Evolutionary conservation across 2,329 filamentous ascomycete species (phyloP).

Genomic region (Trichophyton simii): DNA sequence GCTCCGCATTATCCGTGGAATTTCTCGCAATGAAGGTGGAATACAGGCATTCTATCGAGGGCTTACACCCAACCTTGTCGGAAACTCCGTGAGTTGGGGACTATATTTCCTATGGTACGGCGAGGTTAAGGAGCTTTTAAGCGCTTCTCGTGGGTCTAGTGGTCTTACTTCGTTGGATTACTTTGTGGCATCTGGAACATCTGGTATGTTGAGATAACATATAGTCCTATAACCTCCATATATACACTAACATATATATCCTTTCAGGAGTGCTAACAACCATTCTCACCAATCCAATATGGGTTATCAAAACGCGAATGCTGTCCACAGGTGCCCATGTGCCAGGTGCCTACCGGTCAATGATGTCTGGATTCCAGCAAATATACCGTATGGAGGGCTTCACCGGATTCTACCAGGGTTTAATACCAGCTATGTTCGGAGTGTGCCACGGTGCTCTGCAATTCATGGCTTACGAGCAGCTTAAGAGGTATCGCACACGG

Average conservation of each 20-base stretch:
- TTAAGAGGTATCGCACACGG: constrained; percentile 50
- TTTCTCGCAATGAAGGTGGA: constrained; percentile 43
- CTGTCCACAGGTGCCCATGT: constrained; percentile 64
- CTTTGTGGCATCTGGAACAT: constrained; percentile 59
- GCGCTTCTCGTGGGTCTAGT: constrained; percentile 24
- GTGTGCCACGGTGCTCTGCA: constrained; percentile 89
- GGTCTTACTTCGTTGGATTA: constrained; percentile 56
- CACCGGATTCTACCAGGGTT: constrained; percentile 73
- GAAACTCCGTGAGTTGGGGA: constrained; percentile 82
- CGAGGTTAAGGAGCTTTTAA: constrained; percentile 45
- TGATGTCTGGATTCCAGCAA: constrained; percentile 55
- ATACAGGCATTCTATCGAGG: constrained; percentile 72
- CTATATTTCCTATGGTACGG: constrained; percentile 75
- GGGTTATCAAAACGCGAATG: constrained; percentile 98
- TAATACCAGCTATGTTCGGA: constrained; percentile 70
- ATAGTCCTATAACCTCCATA: background rate
- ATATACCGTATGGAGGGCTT: constrained; percentile 61
- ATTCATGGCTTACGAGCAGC: constrained; percentile 82
- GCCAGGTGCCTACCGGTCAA: constrained; percentile 67
- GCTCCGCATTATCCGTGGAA: constrained; percentile 40
- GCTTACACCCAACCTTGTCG: constrained; percentile 76
- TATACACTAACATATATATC: background rate
- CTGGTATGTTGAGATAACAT: constrained; percentile 31
- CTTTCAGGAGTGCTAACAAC: constrained; percentile 59
- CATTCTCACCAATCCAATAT: constrained; percentile 82